Evolutionary conservation across 176 grass and related monocot genomes (phyloP).

Genomic region (Ananas comosus): DNA sequence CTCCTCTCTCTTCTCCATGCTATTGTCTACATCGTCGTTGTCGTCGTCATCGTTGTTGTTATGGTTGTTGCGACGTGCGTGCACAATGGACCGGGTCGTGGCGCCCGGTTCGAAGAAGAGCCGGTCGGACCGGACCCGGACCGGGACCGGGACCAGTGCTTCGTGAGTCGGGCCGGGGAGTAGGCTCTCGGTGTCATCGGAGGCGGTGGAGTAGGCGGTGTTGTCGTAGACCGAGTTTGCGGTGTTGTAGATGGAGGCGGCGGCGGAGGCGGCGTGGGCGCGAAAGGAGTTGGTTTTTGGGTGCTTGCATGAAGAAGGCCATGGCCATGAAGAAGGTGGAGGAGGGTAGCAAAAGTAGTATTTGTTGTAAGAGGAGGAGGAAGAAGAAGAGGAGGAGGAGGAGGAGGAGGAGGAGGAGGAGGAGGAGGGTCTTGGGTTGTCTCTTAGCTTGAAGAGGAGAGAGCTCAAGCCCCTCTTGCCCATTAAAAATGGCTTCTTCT

Average conservation of each 20-base stretch:
- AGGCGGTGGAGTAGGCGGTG: background rate
- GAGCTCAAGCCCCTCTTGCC: slow-evolving; percentile 6
- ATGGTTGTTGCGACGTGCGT: background rate
- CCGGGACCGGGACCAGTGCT: background rate
- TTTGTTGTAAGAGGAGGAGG: background rate
- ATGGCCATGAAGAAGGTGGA: background rate
- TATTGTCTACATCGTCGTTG: no score
- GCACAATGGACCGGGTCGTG: background rate
- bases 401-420: background rate
- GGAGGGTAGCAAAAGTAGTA: no score
- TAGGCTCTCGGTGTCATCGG: background rate
- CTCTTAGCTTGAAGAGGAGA: slow-evolving; percentile 3
- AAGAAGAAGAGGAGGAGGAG: background rate
- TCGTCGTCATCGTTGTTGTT: no score
- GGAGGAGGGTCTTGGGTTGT: background rate
- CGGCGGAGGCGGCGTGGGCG: background rate
- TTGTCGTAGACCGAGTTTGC: no score
- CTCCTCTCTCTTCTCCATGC: background rate
- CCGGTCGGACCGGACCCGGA: background rate
- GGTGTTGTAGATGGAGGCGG: background rate
- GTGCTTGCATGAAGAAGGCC: slow-evolving; percentile 2
- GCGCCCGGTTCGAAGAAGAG: background rate
- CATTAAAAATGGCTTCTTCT: background rate
- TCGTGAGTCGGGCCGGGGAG: background rate
- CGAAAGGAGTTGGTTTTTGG: slow-evolving; percentile 3